Base-by-base conservation (phyloP, 805 yeast genomes). In the Zygosaccharomyces siamensis region DNA sequence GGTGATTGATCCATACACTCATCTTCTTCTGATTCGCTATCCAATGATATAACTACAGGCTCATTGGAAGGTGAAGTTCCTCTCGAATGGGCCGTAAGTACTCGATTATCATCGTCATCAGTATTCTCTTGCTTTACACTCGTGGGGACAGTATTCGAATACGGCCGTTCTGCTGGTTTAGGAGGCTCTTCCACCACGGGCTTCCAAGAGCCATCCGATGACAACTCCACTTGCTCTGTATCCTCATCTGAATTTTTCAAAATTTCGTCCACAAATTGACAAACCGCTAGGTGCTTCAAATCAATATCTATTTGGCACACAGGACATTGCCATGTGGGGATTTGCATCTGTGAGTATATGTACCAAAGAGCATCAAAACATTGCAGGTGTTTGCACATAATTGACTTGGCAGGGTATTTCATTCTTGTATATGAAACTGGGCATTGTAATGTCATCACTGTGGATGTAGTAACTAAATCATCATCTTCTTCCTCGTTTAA, bases 311-410 rank as follows among this genome's bases (percentile, higher is more conserved):
- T 70, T 52, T 77, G 78, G 63, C 99, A 93, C 3, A 88, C 75
- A 0, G 97, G 97, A 61, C 99, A 93, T 45, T 70, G 70, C 97
- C 97, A 92, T 0, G 86, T 79, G 0, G 96, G 85, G 0, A 86
- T 79, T 61, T 85, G 92, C 47, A 74, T 73, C 63, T 92, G 98
- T 39, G 89, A 73, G 59, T 80, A 78, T 7, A 93, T 57, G 61
- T 78, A 93, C 39, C 86, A 79, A 31, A 74, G 64, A 0, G 87
- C 90, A 67, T 93, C 99, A 64, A 90, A 88, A 62, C 98, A 90
- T 59, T 86, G 92, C 12, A 89, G 69, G 67, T 93, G 99, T 31
- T 76, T 70, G 68, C 99, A 93, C 41, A 67, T 71, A 1, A 74
- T 68, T 1, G 95, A 80, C 55, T 88, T 78, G 1, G 81, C 79